phyloP scores from a whole-genome alignment of 768 basidiomycete genomes.

The Kwoniella botswanensis region DNA sequence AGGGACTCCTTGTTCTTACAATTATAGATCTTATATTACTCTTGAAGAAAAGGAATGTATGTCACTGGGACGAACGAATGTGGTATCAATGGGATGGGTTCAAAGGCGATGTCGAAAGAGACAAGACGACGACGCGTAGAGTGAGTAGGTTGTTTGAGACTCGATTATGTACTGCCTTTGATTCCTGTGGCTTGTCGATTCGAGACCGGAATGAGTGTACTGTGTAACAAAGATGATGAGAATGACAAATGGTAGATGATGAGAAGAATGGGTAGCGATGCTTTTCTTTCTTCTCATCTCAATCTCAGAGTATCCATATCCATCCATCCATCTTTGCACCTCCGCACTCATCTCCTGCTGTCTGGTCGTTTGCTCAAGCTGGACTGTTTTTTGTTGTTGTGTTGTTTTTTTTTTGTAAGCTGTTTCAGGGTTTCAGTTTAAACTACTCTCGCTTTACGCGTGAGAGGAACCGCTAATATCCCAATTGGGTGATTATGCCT shows the following conservation, averaged over 20 bases:
- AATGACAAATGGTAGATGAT: not conserved
- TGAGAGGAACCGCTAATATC: slow-evolving; percentile 5
- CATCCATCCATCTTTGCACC: not conserved
- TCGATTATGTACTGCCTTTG: not conserved
- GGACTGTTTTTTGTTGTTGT: not conserved
- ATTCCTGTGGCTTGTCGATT: not conserved
- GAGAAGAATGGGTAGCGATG: not conserved
- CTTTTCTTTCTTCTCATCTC: not conserved
- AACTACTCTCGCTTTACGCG: not conserved
- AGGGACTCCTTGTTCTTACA: not conserved
- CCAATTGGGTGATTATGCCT: not conserved
- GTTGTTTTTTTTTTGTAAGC: not conserved
- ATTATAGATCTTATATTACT: not conserved
- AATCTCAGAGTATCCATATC: not conserved
- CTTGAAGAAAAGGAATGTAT: not conserved
- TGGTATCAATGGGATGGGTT: not conserved
- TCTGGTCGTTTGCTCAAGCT: not conserved
- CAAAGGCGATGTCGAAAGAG: slow-evolving; percentile 10
- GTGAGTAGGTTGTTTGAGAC: not conserved
- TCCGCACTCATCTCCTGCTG: not conserved
- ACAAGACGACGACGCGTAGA: not conserved
- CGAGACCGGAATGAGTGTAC: too few species aligned
- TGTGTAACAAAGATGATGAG: too few species aligned
- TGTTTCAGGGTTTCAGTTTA: not conserved
- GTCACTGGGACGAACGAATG: slow-evolving; percentile 1